phyloP scores from a whole-genome alignment of 352 stramenopile genomes.

The Globisporangium apiculatum region DNA sequence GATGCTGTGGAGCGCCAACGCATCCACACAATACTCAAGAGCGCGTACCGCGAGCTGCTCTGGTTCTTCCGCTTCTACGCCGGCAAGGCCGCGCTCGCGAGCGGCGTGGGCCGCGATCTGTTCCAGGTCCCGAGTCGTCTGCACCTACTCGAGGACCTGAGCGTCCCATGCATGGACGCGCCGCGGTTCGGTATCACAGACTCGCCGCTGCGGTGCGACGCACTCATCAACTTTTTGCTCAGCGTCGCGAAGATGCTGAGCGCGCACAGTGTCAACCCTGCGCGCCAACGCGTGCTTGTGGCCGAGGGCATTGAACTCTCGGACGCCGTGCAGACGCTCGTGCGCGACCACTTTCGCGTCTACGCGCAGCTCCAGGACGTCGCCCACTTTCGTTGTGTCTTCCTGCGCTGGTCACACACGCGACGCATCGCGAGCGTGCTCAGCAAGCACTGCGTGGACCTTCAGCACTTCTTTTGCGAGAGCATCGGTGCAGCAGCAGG shows the following conservation, averaged over 20 bases:
- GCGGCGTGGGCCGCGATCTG: slow-evolving; percentile 19
- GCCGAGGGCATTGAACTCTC: slow-evolving; percentile 59
- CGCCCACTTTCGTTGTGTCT: slow-evolving; percentile 51
- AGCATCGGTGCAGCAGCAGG: slow-evolving; percentile 2
- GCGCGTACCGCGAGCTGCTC: slow-evolving; percentile 49
- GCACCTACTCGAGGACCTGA: slow-evolving; percentile 57
- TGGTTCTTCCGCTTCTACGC: slow-evolving; percentile 62
- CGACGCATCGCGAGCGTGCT: slow-evolving; percentile 16
- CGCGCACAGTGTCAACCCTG: slow-evolving; percentile 28
- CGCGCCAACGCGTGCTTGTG: slow-evolving; percentile 25
- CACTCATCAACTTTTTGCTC: slow-evolving; percentile 40
- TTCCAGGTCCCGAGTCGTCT: slow-evolving; percentile 40
- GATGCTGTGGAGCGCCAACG: slow-evolving; percentile 62
- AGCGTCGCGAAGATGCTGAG: slow-evolving; percentile 39
- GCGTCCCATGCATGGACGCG: slow-evolving; percentile 40
- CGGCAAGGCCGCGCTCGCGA: slow-evolving; percentile 18
- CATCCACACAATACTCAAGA: slow-evolving; percentile 32
- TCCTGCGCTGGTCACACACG: slow-evolving; percentile 21
- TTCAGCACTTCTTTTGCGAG: slow-evolving; percentile 41
- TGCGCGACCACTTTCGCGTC: slow-evolving; percentile 42
- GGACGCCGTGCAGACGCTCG: slow-evolving; percentile 34
- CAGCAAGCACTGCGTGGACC: slow-evolving; percentile 18
- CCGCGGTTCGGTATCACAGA: slow-evolving; percentile 40
- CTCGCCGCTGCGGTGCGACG: slow-evolving; percentile 35
- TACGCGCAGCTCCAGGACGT: slow-evolving; percentile 62